These are phyloP conservation scores for Daldinia bambusicola DNA, from an alignment of 495 filamentous ascomycete species.

Conservation along the genomic window DNA sequence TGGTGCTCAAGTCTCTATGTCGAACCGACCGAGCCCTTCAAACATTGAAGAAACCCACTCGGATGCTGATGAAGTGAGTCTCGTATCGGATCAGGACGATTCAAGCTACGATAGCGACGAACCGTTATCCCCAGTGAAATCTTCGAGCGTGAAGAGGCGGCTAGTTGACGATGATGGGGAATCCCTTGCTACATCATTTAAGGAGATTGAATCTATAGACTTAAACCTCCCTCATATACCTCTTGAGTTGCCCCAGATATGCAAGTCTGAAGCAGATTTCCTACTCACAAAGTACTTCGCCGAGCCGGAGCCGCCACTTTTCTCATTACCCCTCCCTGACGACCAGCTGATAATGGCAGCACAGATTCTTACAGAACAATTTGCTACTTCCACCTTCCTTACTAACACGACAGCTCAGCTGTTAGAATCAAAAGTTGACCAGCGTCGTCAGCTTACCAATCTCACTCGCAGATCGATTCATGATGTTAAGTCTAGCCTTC, in stretches of 20 bases:
- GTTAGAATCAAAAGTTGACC: conserved; percentile 40
- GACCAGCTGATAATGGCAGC: conserved; percentile 66
- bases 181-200: conserved; percentile 61
- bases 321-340: conserved; percentile 56
- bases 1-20: conserved; percentile 39
- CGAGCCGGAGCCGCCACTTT: conserved; percentile 57
- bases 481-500: conserved; percentile 52
- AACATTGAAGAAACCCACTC: conserved; percentile 53
- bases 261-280: conserved; percentile 54
- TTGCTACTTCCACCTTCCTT: conserved; percentile 57
- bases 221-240: conserved; percentile 50
- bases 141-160: conserved; percentile 48
- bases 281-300: conserved; percentile 61
- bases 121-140: conserved; percentile 57
- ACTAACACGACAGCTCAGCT: conserved; percentile 23
- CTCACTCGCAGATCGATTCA: conserved; percentile 54
- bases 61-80: conserved; percentile 59
- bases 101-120: conserved; percentile 58
- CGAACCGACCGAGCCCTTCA: conserved; percentile 41
- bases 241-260: conserved; percentile 53
- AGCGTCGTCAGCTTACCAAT: conserved; percentile 51
- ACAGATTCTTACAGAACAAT: conserved; percentile 71
- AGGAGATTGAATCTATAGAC: conserved; percentile 55
- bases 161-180: conserved; percentile 58
- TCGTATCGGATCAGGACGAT: conserved; percentile 62